Base-by-base conservation (phyloP, 139 green algal genomes). In the Marvania coccoides region DNA sequence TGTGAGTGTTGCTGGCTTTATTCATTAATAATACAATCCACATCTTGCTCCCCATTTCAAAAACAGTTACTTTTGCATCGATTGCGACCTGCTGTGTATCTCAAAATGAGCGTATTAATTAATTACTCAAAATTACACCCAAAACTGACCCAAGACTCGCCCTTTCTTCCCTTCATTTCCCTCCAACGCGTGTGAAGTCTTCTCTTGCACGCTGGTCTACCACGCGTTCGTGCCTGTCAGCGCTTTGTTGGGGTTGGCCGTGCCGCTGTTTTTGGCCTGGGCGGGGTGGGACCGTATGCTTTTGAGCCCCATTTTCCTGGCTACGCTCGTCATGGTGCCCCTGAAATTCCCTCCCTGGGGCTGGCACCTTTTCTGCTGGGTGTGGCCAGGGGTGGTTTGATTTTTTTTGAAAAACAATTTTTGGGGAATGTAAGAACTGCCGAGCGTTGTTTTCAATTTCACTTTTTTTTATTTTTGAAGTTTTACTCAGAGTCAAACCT, bases 341-440 rank as follows among this genome's bases (percentile, higher is more conserved):
- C 35, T 74, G 30, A 80, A 80, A 48, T 80, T 70, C 35, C 13
- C 63, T 23, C 62, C 56, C 24, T 71, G 58, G 55, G 55, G 26
- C 2, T 45, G 45, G 12, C 47, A 9, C 14, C 26, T 7, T 3
- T 67, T 63, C 28, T 66, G 70, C 38, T 67, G 40, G 69, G 5
- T 80, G 56, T 80, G 71, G 71, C 71, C 71, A 19, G 71, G 71
- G 38, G 15, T 78, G 5, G 47, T 77, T 19, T 77, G 45, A 76
- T 19, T n/a, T n/a, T n/a, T n/a, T n/a, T n/a, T 59, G 12, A 59
- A 9, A 9, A 59, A 59, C 9, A 9, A 12, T 9, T 45, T n/a
- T n/a, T n/a, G n/a, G 19, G 45, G 46, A 9, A 47, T 38, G 46
- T 13, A 47, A 38, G 6, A 47, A 38, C 15, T 45, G 14, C 28